Conservation (phyloP, 2,329 filamentous ascomycete genomes). For the Akanthomyces dipterigenus region DNA sequence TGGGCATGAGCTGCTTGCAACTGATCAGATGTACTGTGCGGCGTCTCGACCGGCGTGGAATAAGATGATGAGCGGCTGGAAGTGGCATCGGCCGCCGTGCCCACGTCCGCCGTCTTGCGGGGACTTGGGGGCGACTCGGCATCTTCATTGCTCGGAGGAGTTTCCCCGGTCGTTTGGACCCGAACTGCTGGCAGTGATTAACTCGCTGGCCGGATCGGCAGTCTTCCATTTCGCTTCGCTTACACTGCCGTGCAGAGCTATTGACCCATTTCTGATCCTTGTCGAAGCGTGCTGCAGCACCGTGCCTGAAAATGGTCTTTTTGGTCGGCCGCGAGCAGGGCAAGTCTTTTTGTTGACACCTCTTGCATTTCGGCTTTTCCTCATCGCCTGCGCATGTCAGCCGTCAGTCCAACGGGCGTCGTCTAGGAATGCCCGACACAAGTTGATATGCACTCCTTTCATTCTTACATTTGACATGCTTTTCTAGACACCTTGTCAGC, state of each 20-base stretch:
- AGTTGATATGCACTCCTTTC: too few species aligned
- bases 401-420: neutral
- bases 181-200: slow-evolving; percentile 3
- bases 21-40: neutral
- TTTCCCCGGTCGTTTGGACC: slow-evolving; percentile 9
- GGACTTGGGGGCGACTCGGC: neutral
- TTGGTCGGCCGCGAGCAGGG: slow-evolving; percentile 28
- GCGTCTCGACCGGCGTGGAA: neutral
- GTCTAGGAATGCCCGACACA: neutral
- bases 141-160: slow-evolving; percentile 1
- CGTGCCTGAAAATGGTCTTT: slow-evolving; percentile 31
- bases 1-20: neutral
- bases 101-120: neutral
- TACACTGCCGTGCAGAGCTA: slow-evolving; percentile 28
- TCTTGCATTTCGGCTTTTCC: slow-evolving; percentile 28
- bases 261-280: slow-evolving; percentile 31
- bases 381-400: slow-evolving; percentile 27
- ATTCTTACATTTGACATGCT: slow-evolving; percentile 20
- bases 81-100: neutral
- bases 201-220: neutral
- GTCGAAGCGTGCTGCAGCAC: slow-evolving; percentile 26
- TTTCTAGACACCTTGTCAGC: slow-evolving; percentile 15
- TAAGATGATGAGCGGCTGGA: slow-evolving; percentile 1
- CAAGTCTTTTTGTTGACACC: slow-evolving; percentile 27
- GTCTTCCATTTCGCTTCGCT: slow-evolving; percentile 15